Conservation (phyloP, 495 filamentous ascomycete genomes). For the Aeminium ludgeri region DNA sequence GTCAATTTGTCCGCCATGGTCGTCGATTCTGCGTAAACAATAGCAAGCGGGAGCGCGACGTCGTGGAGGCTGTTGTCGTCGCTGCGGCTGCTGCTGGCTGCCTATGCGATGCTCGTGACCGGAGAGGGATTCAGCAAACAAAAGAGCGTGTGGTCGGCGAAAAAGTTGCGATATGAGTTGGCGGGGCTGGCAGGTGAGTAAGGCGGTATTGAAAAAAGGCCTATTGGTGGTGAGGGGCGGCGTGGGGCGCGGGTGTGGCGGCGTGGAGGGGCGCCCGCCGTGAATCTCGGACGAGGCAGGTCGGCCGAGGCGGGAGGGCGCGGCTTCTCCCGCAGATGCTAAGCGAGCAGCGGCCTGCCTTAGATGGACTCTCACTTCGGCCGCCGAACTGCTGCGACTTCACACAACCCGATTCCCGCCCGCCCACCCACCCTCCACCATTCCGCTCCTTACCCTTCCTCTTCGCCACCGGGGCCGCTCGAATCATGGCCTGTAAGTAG, state of each 20-base stretch:
- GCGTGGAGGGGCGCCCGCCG: background rate
- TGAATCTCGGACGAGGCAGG: too few relatives aligned
- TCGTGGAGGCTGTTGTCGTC: background rate
- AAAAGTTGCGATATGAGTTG: background rate
- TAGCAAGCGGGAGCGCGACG: background rate
- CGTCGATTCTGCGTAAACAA: too few relatives aligned
- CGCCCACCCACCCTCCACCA: constrained; percentile 4
- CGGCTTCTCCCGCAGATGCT: background rate
- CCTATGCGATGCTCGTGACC: too few relatives aligned
- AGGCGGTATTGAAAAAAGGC: too few relatives aligned
- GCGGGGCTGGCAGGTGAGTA: background rate
- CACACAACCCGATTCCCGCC: too few relatives aligned
- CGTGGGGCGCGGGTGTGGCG: too few relatives aligned
- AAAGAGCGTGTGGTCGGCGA: too few relatives aligned
- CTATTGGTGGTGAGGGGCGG: too few relatives aligned
- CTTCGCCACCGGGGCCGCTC: constrained; percentile 14
- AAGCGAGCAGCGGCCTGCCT: too few relatives aligned
- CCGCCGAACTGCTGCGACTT: background rate
- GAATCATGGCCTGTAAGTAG: constrained; percentile 25
- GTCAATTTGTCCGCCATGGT: constrained; percentile 77
- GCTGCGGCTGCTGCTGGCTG: background rate
- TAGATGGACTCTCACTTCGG: too few relatives aligned
- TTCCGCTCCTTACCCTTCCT: background rate
- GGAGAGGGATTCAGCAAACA: too few relatives aligned
- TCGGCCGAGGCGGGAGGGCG: background rate